Evolutionary conservation across 2,329 filamentous ascomycete species (phyloP), one percentile per base, ranked within the genome.

Genomic region (Ophiognomonia clavigignenti-juglandacearum): DNA sequence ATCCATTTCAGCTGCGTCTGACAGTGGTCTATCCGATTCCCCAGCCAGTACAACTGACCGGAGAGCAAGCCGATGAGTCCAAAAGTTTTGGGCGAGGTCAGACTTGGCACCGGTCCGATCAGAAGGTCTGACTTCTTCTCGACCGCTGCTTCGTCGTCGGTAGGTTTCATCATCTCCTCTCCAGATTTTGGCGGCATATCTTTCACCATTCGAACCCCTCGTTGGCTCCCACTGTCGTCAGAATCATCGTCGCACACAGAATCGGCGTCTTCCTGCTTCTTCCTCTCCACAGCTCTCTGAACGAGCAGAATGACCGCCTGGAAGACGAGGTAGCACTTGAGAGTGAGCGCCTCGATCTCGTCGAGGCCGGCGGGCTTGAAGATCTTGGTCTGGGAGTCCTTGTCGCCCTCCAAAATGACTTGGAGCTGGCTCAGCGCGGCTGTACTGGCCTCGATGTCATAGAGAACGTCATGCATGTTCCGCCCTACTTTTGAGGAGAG

Each of bases 281-380:
- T 35, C 14, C 29, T 24, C 3, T 29, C 29, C 7, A 16, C 19
- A 22, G 43, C 44, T 31, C 37, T 43, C 13, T 50, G 43, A 1
- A 24, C 2, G 5, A 50, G n/a, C 13, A 47, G 24, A 10, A 50
- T 47, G 16, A 47, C 19, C 4, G 48, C 38, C 24, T 50, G 47
- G 16, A 39, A 40, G 9, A 50, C 26, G 27, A 44, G 26, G 8
- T 39, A 41, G 37, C 48, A 50, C 26, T 47, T 50, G 39, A 37
- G 20, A 19, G 39, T 23, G 18, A 47, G 26, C 8, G 20, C 22
- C 18, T 47, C 36, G 6, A 50, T 32, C 6, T 39, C 39, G 8
- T 47, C 10, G 6, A 23, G 44, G 8, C 32, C 45, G 5, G 23
- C 34, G 3, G 24, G 20, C 11, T 43, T 44, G 16, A 50, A 38